These are phyloP conservation scores for Lenzites betulinus DNA, from an alignment of 768 basidiomycete species.

Conservation along the genomic window DNA sequence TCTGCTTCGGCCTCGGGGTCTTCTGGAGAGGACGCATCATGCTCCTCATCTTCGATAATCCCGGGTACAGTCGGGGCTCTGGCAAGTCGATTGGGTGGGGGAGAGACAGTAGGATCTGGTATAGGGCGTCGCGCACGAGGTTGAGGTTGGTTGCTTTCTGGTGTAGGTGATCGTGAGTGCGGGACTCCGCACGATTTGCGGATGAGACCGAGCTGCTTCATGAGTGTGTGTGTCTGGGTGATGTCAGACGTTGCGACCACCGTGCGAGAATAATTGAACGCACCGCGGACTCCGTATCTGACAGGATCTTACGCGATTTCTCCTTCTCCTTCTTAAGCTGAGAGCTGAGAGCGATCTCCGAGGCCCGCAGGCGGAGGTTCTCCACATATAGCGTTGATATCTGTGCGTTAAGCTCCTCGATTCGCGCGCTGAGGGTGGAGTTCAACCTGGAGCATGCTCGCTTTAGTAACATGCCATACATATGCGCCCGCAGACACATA, in stretches of 20 bases:
- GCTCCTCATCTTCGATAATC: constrained; percentile 70
- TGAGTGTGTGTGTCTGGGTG: constrained; percentile 40
- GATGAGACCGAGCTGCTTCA: constrained; percentile 64
- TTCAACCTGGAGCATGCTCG: constrained; percentile 57
- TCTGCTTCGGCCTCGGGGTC: constrained; percentile 41
- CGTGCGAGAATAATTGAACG: constrained; percentile 21
- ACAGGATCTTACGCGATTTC: constrained; percentile 69
- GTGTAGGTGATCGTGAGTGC: constrained; percentile 23
- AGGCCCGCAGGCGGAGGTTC: constrained; percentile 79
- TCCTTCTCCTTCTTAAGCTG: constrained; percentile 82
- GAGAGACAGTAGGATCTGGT: constrained; percentile 45
- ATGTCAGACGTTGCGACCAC: neutral
- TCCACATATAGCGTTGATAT: constrained; percentile 82
- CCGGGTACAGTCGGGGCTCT: constrained; percentile 66
- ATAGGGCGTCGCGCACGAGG: constrained; percentile 53
- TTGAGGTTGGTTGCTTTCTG: constrained; percentile 43
- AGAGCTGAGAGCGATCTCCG: constrained; percentile 72
- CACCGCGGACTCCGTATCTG: constrained; percentile 77
- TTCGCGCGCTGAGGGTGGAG: constrained; percentile 79
- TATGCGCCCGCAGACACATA: constrained; percentile 35
- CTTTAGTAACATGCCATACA: neutral
- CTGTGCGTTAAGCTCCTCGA: constrained; percentile 83
- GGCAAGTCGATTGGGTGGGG: constrained; percentile 57
- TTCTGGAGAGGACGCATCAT: constrained; percentile 35
- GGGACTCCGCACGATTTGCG: constrained; percentile 61